These are phyloP conservation scores for Verticillium tricorpus DNA, from an alignment of 2,329 filamentous ascomycete species.

Conservation along the genomic window DNA sequence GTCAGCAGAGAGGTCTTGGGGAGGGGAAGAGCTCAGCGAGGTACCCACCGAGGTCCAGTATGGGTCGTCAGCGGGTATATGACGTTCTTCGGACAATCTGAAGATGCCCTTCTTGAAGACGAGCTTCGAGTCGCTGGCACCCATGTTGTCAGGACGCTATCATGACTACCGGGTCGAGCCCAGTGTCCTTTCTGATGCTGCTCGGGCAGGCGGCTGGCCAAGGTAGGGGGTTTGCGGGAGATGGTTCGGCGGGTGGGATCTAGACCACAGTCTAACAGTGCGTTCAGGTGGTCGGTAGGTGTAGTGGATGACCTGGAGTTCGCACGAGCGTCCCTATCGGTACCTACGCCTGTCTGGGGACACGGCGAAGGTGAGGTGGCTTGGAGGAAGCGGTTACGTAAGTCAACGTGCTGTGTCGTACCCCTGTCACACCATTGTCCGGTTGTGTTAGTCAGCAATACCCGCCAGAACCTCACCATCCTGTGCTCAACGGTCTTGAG, in stretches of 20 bases:
- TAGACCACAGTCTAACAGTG: not conserved
- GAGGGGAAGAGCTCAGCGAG: not conserved
- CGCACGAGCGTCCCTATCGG: not conserved
- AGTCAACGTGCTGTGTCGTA: not conserved
- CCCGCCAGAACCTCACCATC: no score
- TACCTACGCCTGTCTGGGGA: no score
- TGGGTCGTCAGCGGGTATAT: constrained; percentile 80
- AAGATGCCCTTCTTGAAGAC: constrained; percentile 99
- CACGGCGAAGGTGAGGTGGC: no score
- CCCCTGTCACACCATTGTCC: no score
- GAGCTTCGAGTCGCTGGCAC: constrained; percentile 96
- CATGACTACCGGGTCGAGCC: constrained; percentile 9
- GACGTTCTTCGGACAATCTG: constrained; percentile 83
- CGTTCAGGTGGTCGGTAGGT: not conserved
- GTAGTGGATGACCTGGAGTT: not conserved
- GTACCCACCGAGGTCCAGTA: constrained; percentile 85
- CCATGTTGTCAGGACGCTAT: constrained; percentile 55
- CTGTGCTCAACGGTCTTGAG: no score
- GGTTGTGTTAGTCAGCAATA: no score
- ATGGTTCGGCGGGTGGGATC: not conserved
- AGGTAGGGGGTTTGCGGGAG: not conserved
- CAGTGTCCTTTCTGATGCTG: not conserved
- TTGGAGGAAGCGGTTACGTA: not conserved
- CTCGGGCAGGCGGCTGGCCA: not conserved
- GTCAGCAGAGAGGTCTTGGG: not conserved